phyloP scores from a whole-genome alignment of 2,329 filamentous ascomycete genomes.

The Seiridium cupressi region DNA sequence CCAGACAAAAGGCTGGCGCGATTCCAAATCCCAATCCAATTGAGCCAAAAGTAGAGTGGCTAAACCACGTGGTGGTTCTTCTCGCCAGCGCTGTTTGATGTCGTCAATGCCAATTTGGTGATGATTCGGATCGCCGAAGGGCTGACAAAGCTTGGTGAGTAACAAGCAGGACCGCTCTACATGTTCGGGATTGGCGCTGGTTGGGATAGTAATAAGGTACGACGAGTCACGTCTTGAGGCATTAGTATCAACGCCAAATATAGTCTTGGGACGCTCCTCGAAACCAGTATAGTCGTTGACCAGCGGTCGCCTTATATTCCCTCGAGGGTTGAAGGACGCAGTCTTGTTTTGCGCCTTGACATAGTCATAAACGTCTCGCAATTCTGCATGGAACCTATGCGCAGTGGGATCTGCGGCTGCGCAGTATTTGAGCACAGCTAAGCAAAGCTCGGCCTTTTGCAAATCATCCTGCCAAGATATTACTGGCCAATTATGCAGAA shows the following conservation, averaged over 20 bases:
- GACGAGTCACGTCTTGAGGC: neutral
- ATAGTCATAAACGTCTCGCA: neutral
- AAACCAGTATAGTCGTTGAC: neutral
- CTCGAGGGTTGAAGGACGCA: neutral
- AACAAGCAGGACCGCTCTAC: neutral
- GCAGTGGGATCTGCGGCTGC: conserved; percentile 6
- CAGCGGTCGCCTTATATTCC: too few relatives aligned
- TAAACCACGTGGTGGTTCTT: conserved; percentile 1
- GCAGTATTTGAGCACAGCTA: conserved; percentile 14
- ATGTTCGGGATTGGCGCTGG: neutral
- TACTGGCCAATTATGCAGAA: conserved; percentile 21
- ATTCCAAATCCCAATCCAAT: conserved; percentile 10
- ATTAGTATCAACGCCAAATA: neutral
- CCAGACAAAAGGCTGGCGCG: conserved; percentile 1
- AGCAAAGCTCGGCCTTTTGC: conserved; percentile 20
- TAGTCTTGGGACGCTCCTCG: neutral
- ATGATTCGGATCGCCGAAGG: conserved; percentile 4
- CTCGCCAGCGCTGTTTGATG: conserved; percentile 3
- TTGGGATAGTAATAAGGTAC: conserved; percentile 1
- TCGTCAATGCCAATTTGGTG: neutral
- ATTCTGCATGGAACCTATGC: neutral
- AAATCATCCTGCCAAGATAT: conserved; percentile 24
- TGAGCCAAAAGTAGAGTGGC: conserved; percentile 7
- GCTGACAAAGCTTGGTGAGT: conserved; percentile 8
- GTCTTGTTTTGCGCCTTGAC: neutral